phyloP scores from a whole-genome alignment of 768 basidiomycete genomes.

The Serendipita sp. region DNA sequence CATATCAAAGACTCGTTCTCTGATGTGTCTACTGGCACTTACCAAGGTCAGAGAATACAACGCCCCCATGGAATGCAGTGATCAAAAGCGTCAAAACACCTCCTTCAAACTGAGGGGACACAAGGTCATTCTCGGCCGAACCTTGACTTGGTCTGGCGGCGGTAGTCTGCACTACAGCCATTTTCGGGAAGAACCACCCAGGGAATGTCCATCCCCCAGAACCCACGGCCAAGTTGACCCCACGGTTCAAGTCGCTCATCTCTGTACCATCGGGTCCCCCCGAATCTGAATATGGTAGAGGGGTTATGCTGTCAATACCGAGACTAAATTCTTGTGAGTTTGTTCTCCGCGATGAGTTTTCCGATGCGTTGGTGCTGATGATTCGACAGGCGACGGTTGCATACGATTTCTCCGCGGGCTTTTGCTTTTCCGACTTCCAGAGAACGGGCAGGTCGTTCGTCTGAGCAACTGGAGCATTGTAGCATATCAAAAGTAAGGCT shows the following conservation, averaged over 20 bases:
- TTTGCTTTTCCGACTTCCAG: neutral
- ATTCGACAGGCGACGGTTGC: neutral
- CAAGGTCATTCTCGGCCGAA: neutral
- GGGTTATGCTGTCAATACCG: no score
- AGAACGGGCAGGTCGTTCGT: neutral
- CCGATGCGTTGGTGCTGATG: neutral
- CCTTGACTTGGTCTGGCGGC: neutral
- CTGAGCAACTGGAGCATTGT: neutral
- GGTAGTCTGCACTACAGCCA: neutral
- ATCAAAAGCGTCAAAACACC: neutral
- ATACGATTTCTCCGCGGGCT: neutral
- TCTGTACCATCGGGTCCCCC: neutral
- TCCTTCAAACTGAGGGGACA: neutral
- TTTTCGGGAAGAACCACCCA: neutral
- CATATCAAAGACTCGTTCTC: neutral
- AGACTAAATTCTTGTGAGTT: no score
- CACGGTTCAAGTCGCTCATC: neutral
- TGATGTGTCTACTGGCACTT: neutral
- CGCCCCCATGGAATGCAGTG: neutral
- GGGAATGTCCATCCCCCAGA: neutral
- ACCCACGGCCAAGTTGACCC: neutral
- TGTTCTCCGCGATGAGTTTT: no score
- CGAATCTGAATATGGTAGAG: neutral
- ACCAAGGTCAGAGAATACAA: neutral
- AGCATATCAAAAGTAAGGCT: neutral